These are phyloP conservation scores for Lactifluus rugatus DNA, from an alignment of 768 basidiomycete species.

Conservation along the genomic window DNA sequence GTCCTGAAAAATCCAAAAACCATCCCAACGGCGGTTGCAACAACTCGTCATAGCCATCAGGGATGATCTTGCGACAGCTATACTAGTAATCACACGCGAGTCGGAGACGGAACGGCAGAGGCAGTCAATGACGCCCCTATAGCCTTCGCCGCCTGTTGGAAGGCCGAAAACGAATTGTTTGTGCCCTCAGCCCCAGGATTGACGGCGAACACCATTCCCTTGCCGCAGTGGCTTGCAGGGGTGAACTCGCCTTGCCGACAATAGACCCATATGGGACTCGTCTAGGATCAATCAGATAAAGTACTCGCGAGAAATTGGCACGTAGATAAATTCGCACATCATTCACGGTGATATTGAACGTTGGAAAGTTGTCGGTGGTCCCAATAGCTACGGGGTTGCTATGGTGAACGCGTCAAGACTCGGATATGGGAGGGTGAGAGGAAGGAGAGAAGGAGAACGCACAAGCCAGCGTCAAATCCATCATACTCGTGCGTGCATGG, in stretches of 20 bases:
- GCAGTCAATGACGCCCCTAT: not conserved
- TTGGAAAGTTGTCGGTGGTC: slow-evolving; percentile 6
- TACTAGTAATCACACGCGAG: no score
- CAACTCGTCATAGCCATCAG: not conserved
- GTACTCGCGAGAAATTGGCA: not conserved
- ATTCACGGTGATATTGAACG: slow-evolving; percentile 22
- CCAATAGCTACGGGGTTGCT: slow-evolving; percentile 23
- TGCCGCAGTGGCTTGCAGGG: slow-evolving; percentile 14
- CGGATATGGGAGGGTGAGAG: not conserved
- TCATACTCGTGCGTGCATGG: slow-evolving; percentile 22
- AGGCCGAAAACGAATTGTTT: slow-evolving; percentile 1
- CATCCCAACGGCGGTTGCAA: slow-evolving; percentile 17
- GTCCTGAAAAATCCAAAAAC: slow-evolving; percentile 23
- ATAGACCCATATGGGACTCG: slow-evolving; percentile 23
- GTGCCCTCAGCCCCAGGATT: slow-evolving; percentile 18
- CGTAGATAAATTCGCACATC: slow-evolving; percentile 13
- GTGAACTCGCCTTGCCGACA: slow-evolving; percentile 20
- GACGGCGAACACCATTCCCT: slow-evolving; percentile 27
- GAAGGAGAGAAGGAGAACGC: not conserved
- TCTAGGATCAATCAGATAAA: not conserved
- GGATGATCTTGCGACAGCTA: not conserved
- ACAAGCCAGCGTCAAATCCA: slow-evolving; percentile 28
- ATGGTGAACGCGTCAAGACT: not conserved
- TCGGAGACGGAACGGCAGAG: slow-evolving; percentile 22
- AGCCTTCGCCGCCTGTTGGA: slow-evolving; percentile 2